These are phyloP conservation scores for Aspergillus jensenii DNA, from an alignment of 2,329 filamentous ascomycete genomes.

Conservation along the genomic window DNA sequence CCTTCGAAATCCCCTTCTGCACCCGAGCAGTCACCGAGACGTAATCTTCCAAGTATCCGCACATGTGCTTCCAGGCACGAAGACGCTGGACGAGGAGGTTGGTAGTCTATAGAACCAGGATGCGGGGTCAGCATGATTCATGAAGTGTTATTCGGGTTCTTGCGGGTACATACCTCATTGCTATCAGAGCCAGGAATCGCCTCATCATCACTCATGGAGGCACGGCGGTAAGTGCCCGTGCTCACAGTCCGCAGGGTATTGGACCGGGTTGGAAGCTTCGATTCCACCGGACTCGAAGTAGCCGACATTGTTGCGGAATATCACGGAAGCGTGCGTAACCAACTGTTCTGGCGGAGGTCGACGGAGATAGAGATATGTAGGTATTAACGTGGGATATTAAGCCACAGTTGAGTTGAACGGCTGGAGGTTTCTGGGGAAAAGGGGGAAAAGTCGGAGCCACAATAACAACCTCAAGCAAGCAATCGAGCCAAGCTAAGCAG, in stretches of 20 bases:
- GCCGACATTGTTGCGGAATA: conserved; percentile 25
- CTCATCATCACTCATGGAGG: conserved; percentile 41
- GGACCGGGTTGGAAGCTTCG: conserved; percentile 35
- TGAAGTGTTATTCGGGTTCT: too few species aligned
- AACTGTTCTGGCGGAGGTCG: background rate
- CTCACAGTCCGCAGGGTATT: conserved; percentile 30
- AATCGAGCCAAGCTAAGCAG: background rate
- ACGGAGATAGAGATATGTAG: background rate
- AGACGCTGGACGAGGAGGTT: conserved; percentile 82
- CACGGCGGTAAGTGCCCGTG: conserved; percentile 31
- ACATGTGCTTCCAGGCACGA: conserved; percentile 93
- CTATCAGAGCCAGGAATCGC: conserved; percentile 43
- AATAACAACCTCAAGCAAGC: background rate
- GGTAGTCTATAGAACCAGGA: conserved; percentile 57
- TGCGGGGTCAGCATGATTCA: background rate
- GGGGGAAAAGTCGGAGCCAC: background rate
- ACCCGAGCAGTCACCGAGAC: conserved; percentile 81
- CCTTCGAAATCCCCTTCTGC: conserved; percentile 81
- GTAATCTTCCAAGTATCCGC: conserved; percentile 89
- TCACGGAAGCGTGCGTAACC: background rate
- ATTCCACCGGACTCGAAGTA: conserved; percentile 27
- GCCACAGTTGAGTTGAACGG: background rate
- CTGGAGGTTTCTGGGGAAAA: background rate
- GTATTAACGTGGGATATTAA: background rate
- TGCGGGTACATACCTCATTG: conserved; percentile 34